phyloP scores from a whole-genome alignment of 805 yeast species.

The Candida dajiaensis region DNA sequence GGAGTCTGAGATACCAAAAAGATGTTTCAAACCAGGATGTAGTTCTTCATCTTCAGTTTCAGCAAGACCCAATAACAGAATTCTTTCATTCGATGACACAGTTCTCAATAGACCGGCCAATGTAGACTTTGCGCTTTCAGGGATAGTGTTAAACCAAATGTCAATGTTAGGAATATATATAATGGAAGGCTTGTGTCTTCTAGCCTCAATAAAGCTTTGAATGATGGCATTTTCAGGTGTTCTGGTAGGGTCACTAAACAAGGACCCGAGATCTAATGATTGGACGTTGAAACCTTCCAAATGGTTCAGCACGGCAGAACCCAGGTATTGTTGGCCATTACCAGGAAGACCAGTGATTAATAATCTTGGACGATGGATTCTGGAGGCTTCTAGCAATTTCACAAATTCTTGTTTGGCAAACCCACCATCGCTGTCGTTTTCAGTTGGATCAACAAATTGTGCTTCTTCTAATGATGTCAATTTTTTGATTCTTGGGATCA shows the following conservation, averaged over 20 bases:
- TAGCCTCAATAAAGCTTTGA: slow-evolving; percentile 80
- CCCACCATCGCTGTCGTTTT: slow-evolving; percentile 54
- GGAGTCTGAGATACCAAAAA: slow-evolving; percentile 53
- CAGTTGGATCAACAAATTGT: slow-evolving; percentile 51
- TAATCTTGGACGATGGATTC: slow-evolving; percentile 79
- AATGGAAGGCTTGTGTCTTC: slow-evolving; percentile 84
- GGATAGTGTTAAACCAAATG: slow-evolving; percentile 64
- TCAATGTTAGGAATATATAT: slow-evolving; percentile 79
- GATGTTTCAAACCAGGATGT: slow-evolving; percentile 39
- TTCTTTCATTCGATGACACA: slow-evolving; percentile 63
- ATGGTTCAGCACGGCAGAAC: slow-evolving; percentile 73
- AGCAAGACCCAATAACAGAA: slow-evolving; percentile 69
- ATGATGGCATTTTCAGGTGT: slow-evolving; percentile 81
- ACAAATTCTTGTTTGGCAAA: slow-evolving; percentile 62
- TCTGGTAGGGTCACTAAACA: slow-evolving; percentile 72
- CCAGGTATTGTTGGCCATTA: slow-evolving; percentile 80
- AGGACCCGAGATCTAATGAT: slow-evolving; percentile 69
- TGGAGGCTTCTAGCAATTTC: slow-evolving; percentile 42
- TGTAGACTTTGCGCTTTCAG: slow-evolving; percentile 66
- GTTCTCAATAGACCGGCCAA: slow-evolving; percentile 64
- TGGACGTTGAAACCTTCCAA: slow-evolving; percentile 90
- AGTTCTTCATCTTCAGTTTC: slow-evolving; percentile 39
- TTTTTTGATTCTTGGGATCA: slow-evolving; percentile 57
- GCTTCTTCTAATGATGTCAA: slow-evolving; percentile 64
- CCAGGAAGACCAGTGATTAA: slow-evolving; percentile 70